Conservation (phyloP, 164 flowering plant species). For the Vitis cinerea region DNA sequence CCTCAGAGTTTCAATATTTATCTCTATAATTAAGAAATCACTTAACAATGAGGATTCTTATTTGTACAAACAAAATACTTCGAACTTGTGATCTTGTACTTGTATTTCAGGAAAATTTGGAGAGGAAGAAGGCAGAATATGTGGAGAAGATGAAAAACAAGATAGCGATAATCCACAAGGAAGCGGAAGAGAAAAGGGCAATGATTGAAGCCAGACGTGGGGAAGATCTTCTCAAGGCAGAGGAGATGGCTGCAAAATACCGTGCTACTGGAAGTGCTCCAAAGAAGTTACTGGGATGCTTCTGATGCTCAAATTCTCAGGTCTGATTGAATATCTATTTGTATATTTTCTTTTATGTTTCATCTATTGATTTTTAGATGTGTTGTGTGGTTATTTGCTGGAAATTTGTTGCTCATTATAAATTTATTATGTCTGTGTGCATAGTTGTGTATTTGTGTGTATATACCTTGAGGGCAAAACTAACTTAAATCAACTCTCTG, state of each 20-base stretch:
- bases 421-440: constrained; percentile 13
- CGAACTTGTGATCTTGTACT: no score
- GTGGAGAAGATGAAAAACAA: constrained; percentile 83
- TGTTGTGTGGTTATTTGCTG: constrained; percentile 12
- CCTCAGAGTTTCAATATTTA: no score
- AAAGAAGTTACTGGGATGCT: constrained; percentile 70
- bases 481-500: no score
- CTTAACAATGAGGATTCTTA: no score
- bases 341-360: constrained; percentile 1
- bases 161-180: constrained; percentile 65
- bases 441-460: constrained; percentile 13
- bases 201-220: constrained; percentile 68
- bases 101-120: constrained; percentile 60
- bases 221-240: constrained; percentile 81
- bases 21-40: no score
- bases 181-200: constrained; percentile 84
- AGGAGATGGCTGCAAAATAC: constrained; percentile 79
- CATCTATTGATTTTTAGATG: constrained; percentile 10
- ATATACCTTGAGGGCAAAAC: background rate
- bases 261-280: constrained; percentile 78
- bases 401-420: background rate
- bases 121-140: constrained; percentile 78
- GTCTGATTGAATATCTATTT: background rate
- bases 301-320: constrained; percentile 29
- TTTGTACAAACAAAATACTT: no score